Base-by-base conservation (phyloP, 306 rosid species). In the Vigna mungo region DNA sequence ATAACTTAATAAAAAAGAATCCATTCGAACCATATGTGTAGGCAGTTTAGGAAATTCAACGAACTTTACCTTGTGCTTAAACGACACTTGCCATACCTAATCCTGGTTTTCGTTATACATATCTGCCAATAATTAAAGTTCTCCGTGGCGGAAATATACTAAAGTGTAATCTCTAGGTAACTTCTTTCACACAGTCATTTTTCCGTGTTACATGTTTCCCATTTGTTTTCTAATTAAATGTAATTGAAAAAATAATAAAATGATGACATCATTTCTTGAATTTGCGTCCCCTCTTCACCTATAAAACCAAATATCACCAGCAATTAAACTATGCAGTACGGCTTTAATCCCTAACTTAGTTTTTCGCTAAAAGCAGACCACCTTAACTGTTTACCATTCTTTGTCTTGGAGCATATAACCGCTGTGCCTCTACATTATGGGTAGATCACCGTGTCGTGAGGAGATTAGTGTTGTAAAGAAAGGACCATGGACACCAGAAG, bases 401-500 rank as follows among this genome's bases (percentile, higher is more conserved):
- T 62, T 47, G 68, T 7, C 27, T 70, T 73, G 60, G 34, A 73
- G 36, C 51, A 68, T 63, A 68, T 25, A 44, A 23, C 59, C 4
- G 17, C 58, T 77, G 41, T 5, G 54, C 23, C 14, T 43, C n/a
- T 54, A 34, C 74, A 80, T 30, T 9, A 94, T 94, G 98, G 97
- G 94, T 1, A 85, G 98, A 66, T 75, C 89, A 25, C 97, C 96
- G 17, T 86, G 93, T 53, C 88, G 95, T 84, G 88, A 86, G 18
- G 94, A 87, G 65, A 84, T 16, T 59, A 84, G 16, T 46, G 79
- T 75, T 58, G 85, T 92, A 23, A 94, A 94, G 90, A 94, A 94
- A 87, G 98, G 98, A 81, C 98, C 96, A 80, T 94, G 98, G 98
- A 94, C 95, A 51, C 79, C 87, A 3, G 98, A 94, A 71, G 97